Evolutionary conservation across 1,284 basidiomycete genomes (phyloP).

Genomic region (Sporisorium scitamineum): DNA sequence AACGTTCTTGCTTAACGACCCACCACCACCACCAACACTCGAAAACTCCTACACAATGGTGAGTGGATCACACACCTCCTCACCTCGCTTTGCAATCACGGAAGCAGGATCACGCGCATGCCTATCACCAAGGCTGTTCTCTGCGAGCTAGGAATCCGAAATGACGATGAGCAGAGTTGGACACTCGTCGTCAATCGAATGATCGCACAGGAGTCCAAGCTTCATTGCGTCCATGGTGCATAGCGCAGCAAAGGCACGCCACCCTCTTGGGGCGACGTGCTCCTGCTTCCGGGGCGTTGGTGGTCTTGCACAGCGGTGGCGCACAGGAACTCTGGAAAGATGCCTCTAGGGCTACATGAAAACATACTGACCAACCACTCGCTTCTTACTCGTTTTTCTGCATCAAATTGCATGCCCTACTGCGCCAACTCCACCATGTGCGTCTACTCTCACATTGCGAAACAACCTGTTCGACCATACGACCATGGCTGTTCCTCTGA

Average conservation of each 20-base stretch:
- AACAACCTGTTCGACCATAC: background rate
- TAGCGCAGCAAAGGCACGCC: background rate
- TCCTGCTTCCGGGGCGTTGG: background rate
- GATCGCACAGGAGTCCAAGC: background rate
- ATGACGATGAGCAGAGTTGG: background rate
- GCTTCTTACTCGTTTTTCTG: background rate
- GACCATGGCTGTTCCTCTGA: background rate
- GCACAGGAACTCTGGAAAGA: background rate
- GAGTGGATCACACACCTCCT: constrained; percentile 15
- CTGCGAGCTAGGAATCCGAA: background rate
- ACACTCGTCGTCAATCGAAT: background rate
- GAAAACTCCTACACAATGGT: constrained; percentile 39
- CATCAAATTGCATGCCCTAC: background rate
- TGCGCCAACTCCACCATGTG: background rate
- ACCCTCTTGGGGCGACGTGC: background rate
- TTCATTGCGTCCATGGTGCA: background rate
- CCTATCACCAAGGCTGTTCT: background rate
- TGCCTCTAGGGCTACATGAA: background rate
- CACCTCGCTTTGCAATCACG: background rate
- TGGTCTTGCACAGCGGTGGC: background rate
- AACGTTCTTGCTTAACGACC: constrained; percentile 10
- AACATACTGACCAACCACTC: background rate
- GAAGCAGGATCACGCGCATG: background rate
- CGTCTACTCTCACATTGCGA: background rate
- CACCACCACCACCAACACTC: constrained; percentile 14